Conservation (phyloP, 352 stramenopile species). For the Phytopythium sindhum region DNA sequence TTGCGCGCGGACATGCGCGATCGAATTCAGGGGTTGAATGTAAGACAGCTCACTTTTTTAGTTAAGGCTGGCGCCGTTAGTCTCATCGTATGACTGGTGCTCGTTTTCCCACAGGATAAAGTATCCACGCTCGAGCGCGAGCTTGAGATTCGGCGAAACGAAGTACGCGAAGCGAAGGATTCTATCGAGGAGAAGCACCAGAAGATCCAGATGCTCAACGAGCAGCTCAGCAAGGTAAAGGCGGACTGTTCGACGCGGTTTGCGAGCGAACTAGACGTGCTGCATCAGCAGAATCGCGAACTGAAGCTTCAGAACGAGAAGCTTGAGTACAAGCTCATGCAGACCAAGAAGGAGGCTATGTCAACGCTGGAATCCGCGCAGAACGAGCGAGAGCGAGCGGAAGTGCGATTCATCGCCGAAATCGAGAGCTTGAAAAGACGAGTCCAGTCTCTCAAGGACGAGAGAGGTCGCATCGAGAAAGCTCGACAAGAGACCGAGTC, state of each 20-base stretch:
- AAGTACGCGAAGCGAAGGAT: slow-evolving; percentile 58
- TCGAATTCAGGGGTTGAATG: slow-evolving; percentile 47
- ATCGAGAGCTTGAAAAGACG: slow-evolving; percentile 57
- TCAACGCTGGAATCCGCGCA: slow-evolving; percentile 28
- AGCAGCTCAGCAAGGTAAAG: slow-evolving; percentile 79
- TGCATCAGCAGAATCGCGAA: slow-evolving; percentile 62
- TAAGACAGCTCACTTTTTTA: slow-evolving; percentile 5
- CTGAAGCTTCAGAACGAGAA: slow-evolving; percentile 47
- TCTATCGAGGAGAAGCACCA: slow-evolving; percentile 60
- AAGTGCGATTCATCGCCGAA: slow-evolving; percentile 53
- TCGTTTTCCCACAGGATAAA: slow-evolving; percentile 12
- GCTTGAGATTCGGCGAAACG: slow-evolving; percentile 49
- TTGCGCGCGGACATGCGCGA: slow-evolving; percentile 49
- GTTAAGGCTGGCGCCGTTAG: not conserved
- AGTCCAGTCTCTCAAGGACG: slow-evolving; percentile 54
- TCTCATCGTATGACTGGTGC: not conserved
- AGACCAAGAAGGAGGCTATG: slow-evolving; percentile 38
- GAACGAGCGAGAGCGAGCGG: slow-evolving; percentile 46
- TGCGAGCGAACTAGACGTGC: slow-evolving; percentile 42
- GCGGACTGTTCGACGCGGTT: slow-evolving; percentile 51
- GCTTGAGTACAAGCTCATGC: slow-evolving; percentile 45
- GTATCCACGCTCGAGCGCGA: slow-evolving; percentile 40
- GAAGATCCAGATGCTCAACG: slow-evolving; percentile 59
- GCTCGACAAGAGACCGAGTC: slow-evolving; percentile 48
- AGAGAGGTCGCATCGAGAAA: slow-evolving; percentile 46